Percentiles rank a stretch among this genome's conserved stretches.
phyloP scores from a whole-genome alignment of 768 basidiomycete genomes.

The Collybia mongolica region DNA sequence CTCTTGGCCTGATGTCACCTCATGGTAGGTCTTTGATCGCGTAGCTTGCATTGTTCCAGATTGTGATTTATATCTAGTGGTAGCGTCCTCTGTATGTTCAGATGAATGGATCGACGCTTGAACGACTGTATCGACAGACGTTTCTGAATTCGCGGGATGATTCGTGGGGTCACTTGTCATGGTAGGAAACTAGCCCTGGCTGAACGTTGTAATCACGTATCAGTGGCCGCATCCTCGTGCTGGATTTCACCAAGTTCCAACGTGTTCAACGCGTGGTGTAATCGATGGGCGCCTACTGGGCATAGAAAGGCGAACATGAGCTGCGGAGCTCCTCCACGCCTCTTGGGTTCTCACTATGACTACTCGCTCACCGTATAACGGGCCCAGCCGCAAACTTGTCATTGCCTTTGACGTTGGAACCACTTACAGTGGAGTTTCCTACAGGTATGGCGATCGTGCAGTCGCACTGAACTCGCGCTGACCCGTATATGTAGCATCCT shows the following conservation, averaged over 20 bases:
- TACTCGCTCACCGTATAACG: constrained; percentile 4
- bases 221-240: no score
- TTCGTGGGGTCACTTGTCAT: no score
- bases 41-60: no score
- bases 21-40: no score
- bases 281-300: background rate
- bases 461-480: background rate
- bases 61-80: no score
- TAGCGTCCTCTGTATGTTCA: no score
- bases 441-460: constrained; percentile 4
- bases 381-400: constrained; percentile 6
- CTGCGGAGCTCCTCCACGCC: constrained; percentile 1
- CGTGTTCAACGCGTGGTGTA: constrained; percentile 1
- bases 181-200: no score
- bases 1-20: no score
- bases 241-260: background rate
- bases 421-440: constrained; percentile 13
- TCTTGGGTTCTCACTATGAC: background rate
- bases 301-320: background rate
- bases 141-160: no score
- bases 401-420: constrained; percentile 10
- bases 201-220: no score
- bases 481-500: constrained; percentile 25
- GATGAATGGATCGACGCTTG: no score
- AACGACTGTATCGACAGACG: no score